Percentiles rank a stretch among this genome's conserved stretches.
Evolutionary conservation across 352 stramenopile genomes (phyloP).

Genomic region (Peronospora destructor): DNA sequence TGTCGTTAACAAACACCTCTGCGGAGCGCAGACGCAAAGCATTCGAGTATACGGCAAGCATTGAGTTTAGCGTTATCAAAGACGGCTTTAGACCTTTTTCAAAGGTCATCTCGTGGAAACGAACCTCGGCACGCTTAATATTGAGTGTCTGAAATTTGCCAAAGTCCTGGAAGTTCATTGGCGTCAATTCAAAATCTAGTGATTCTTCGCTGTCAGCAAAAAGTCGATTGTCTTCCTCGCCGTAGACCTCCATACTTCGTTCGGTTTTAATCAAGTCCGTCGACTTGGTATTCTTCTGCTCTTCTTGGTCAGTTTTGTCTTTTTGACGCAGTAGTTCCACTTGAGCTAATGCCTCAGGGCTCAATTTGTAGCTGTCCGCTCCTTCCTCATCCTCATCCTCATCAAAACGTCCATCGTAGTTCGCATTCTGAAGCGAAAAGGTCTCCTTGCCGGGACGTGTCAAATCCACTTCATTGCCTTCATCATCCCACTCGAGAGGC

Average conservation of each 20-base stretch:
- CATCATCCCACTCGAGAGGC: conserved; percentile 64
- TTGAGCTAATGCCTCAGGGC: conserved; percentile 30
- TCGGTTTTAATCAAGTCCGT: conserved; percentile 20
- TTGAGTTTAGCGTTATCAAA: conserved; percentile 63
- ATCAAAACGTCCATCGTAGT: conserved; percentile 59
- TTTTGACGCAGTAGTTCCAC: conserved; percentile 31
- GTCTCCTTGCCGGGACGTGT: conserved; percentile 58
- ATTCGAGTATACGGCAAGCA: conserved; percentile 75
- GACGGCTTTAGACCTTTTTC: conserved; percentile 35
- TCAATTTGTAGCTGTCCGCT: conserved; percentile 35
- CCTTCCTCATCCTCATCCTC: conserved; percentile 50
- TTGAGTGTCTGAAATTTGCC: conserved; percentile 62
- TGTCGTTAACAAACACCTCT: conserved; percentile 40
- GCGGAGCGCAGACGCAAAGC: conserved; percentile 52
- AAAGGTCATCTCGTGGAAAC: conserved; percentile 56
- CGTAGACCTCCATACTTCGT: conserved; percentile 32
- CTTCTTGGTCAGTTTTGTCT: conserved; percentile 29
- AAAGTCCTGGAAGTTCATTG: conserved; percentile 66
- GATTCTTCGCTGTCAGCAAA: conserved; percentile 34
- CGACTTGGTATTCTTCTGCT: conserved; percentile 33
- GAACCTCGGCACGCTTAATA: conserved; percentile 54
- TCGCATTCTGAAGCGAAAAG: conserved; percentile 48
- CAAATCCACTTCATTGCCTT: conserved; percentile 67
- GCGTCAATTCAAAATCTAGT: conserved; percentile 37
- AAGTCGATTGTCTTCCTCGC: conserved; percentile 28